Percentiles rank a stretch among this genome's conserved stretches.
Evolutionary conservation across 345 rosid species (phyloP).

Genomic region (Syzygium jambos): DNA sequence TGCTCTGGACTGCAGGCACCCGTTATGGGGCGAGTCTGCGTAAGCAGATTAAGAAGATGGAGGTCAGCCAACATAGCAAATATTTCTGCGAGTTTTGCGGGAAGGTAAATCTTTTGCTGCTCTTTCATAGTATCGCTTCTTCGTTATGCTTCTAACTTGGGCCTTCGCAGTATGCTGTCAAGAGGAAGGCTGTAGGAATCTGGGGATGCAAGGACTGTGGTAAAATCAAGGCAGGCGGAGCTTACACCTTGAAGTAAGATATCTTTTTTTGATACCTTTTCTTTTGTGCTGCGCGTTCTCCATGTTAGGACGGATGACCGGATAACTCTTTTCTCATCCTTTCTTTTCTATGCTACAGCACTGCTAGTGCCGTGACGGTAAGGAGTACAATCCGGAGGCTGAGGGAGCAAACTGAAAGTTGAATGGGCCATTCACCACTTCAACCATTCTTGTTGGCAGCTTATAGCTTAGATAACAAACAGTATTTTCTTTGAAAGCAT

Average conservation of each 20-base stretch:
- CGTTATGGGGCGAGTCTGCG: constrained; percentile 86
- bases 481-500: not conserved
- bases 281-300: not conserved
- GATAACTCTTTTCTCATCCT: not conserved
- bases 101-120: constrained; percentile 33
- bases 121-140: not conserved
- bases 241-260: constrained; percentile 81
- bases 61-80: constrained; percentile 81
- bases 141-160: not conserved
- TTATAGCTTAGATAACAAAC: not conserved
- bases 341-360: not conserved
- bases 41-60: constrained; percentile 91
- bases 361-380: constrained; percentile 54
- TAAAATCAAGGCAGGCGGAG: constrained; percentile 92
- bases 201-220: constrained; percentile 99
- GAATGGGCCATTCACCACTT: constrained; percentile 2
- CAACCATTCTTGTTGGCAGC: not conserved
- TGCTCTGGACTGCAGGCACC: constrained; percentile 31
- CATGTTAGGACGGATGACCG: not conserved
- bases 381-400: constrained; percentile 90
- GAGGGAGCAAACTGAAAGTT: constrained; percentile 93
- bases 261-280: not conserved
- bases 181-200: constrained; percentile 92
- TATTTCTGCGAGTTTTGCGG: constrained; percentile 86
- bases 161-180: constrained; percentile 57